Percentiles rank a stretch among this genome's conserved stretches.
Evolutionary conservation across 1,284 basidiomycete species (phyloP).

Genomic region (Quambalaria eucalypti): DNA sequence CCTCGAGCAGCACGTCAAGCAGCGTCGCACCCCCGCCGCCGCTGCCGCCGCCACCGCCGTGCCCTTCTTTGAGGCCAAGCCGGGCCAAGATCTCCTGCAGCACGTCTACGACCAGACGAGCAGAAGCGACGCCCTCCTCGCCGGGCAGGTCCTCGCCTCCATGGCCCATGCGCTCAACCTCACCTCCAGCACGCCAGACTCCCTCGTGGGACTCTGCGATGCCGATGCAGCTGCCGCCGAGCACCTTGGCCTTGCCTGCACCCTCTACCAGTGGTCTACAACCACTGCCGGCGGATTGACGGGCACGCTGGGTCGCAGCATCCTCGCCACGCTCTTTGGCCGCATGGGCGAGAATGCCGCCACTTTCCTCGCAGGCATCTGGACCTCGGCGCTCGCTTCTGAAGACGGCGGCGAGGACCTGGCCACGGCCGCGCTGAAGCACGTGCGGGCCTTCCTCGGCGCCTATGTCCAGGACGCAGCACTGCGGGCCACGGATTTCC

Average conservation of each 20-base stretch:
- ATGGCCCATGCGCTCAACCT: not conserved
- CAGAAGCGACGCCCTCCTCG: not conserved
- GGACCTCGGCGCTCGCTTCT: conserved; percentile 51
- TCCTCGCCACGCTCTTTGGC: conserved; percentile 54
- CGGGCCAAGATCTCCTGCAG: too few relatives aligned
- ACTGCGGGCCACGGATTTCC: conserved; percentile 57
- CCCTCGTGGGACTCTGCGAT: not conserved
- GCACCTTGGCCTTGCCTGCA: not conserved
- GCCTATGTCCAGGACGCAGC: conserved; percentile 45
- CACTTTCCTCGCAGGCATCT: conserved; percentile 69
- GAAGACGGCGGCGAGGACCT: conserved; percentile 1
- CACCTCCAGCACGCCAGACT: not conserved
- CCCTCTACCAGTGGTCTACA: conserved; percentile 20
- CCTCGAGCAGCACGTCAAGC: too few relatives aligned
- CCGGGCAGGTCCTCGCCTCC: not conserved
- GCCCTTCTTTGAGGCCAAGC: too few relatives aligned
- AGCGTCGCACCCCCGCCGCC: too few relatives aligned
- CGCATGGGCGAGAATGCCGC: conserved; percentile 63
- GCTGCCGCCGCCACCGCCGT: too few relatives aligned
- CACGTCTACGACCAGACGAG: not conserved
- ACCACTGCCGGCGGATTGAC: conserved; percentile 7
- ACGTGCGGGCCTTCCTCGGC: conserved; percentile 58
- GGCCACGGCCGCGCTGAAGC: conserved; percentile 58
- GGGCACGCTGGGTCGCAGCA: not conserved
- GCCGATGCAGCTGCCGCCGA: not conserved